Evolutionary conservation across 2,329 filamentous ascomycete genomes (phyloP).

Genomic region (Niveomyces coronatus): DNA sequence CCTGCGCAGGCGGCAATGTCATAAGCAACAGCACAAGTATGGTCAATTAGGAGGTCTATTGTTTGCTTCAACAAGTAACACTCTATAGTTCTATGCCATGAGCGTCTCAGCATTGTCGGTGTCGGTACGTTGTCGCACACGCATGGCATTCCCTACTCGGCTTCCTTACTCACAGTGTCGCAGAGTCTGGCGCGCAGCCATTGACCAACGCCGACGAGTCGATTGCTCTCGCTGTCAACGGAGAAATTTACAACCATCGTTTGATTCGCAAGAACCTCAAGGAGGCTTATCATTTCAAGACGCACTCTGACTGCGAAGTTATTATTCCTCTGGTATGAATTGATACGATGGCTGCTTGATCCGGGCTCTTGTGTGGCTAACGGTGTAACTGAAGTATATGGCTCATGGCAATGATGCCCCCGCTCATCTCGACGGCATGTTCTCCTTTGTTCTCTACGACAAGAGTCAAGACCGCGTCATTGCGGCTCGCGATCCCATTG

Average conservation of each 20-base stretch:
- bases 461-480: conserved; percentile 87
- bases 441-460: conserved; percentile 97
- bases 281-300: conserved; percentile 91
- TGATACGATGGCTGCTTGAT: background rate
- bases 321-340: conserved; percentile 82
- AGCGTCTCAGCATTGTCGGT: conserved; percentile 94
- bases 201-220: conserved; percentile 83
- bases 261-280: conserved; percentile 81
- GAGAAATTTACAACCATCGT: conserved; percentile 99
- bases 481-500: conserved; percentile 91
- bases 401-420: conserved; percentile 87
- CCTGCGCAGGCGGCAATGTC: conserved; percentile 65
- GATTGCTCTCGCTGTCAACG: conserved; percentile 92
- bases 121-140: conserved; percentile 55
- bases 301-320: conserved; percentile 95
- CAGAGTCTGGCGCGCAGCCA: conserved; percentile 92
- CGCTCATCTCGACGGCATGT: conserved; percentile 96
- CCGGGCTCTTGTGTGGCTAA: background rate
- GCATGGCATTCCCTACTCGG: conserved; percentile 5
- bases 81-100: conserved; percentile 77
- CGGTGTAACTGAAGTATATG: conserved; percentile 56
- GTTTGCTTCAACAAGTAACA: background rate
- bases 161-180: conserved; percentile 13
- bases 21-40: conserved; percentile 85
- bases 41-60: conserved; percentile 21